Conservation (phyloP, 345 rosid species). For the Aquilaria yunnanensis region DNA sequence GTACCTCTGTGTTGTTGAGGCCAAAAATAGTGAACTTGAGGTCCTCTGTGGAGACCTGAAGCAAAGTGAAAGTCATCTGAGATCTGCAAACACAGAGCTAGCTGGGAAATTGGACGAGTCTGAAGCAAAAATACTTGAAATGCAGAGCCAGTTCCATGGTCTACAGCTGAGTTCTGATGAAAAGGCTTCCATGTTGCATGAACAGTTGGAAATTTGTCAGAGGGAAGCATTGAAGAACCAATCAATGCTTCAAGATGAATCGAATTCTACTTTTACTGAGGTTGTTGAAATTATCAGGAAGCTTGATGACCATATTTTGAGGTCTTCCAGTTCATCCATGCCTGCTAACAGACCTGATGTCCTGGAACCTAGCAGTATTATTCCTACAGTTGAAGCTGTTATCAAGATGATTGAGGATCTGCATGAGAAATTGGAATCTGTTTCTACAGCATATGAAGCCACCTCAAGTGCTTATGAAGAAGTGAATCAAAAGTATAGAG, state of each 20-base stretch:
- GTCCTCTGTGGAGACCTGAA: conserved; percentile 35
- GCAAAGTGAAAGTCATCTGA: conserved; percentile 31
- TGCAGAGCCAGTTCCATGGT: conserved; percentile 55
- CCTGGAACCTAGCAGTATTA: conserved; percentile 33
- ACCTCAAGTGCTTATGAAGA: conserved; percentile 35
- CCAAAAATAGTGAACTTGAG: conserved; percentile 41
- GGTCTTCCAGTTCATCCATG: conserved; percentile 17
- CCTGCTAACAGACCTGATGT: conserved; percentile 22
- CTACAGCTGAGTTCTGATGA: conserved; percentile 42
- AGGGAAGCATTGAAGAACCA: conserved; percentile 46
- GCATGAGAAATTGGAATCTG: conserved; percentile 50
- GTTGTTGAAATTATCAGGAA: conserved; percentile 45
- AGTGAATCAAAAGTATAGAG: conserved; percentile 40
- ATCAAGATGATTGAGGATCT: conserved; percentile 46
- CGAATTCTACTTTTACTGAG: conserved; percentile 36
- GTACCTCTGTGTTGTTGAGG: conserved; percentile 31
- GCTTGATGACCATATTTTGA: conserved; percentile 46
- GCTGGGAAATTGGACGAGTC: conserved; percentile 31
- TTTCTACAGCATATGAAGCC: conserved; percentile 34
- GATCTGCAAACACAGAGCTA: conserved; percentile 49
- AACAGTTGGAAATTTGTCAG: conserved; percentile 48
- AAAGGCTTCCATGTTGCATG: conserved; percentile 29
- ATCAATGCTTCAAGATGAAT: conserved; percentile 42
- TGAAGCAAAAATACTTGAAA: conserved; percentile 32
- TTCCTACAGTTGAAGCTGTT: conserved; percentile 40